phyloP scores from a whole-genome alignment of 495 filamentous ascomycete species.

The Penicillium tannophilum region DNA sequence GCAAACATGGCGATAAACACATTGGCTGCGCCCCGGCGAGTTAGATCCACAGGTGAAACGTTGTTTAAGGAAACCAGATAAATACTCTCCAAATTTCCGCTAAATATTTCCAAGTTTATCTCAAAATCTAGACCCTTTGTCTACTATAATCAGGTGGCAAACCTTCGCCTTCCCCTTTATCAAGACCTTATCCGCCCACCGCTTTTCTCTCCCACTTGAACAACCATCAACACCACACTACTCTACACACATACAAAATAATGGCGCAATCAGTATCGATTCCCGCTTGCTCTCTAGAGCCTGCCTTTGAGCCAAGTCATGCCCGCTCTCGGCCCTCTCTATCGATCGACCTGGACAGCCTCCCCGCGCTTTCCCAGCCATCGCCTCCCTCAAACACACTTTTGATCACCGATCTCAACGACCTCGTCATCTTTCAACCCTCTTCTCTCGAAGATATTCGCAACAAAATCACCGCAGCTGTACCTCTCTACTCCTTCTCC shows the following conservation, averaged over 20 bases:
- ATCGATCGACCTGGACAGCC: constrained; percentile 76
- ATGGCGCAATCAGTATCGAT: background rate
- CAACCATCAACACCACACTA: background rate
- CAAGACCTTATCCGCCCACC: constrained; percentile 3
- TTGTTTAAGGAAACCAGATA: background rate
- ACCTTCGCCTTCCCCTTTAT: background rate
- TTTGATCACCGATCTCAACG: constrained; percentile 82
- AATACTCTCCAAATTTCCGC: background rate
- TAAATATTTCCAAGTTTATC: background rate
- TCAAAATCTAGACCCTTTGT: constrained; percentile 11
- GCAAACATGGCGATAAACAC: background rate
- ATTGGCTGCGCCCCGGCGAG: constrained; percentile 6
- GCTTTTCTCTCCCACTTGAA: constrained; percentile 4
- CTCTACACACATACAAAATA: background rate
- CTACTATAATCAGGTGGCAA: constrained; percentile 8
- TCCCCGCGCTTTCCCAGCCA: constrained; percentile 79
- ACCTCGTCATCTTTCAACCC: constrained; percentile 76
- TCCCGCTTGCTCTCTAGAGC: background rate
- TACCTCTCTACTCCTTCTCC: constrained; percentile 81
- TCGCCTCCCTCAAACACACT: constrained; percentile 90
- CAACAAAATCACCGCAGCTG: constrained; percentile 63
- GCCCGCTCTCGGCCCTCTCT: constrained; percentile 54
- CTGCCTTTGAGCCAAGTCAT: background rate
- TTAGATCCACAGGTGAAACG: background rate
- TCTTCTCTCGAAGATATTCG: constrained; percentile 76